phyloP scores from a whole-genome alignment of 257 asterid species.

The Schizonepeta tenuifolia region DNA sequence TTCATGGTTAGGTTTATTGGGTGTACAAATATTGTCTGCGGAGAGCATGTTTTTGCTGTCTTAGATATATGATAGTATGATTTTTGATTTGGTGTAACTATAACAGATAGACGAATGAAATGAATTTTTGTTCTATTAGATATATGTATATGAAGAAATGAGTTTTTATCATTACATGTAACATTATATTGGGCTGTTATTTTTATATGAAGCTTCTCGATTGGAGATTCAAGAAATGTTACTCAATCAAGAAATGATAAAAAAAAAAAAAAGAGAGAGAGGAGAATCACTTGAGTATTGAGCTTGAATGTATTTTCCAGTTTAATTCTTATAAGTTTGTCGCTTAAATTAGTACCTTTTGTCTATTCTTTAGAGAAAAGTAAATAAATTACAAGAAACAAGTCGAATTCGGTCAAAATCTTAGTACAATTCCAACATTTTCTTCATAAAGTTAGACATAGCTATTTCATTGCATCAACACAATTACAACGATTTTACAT shows the following conservation, averaged over 20 bases:
- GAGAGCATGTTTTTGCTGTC: conserved; percentile 36
- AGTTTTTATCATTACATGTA: neutral
- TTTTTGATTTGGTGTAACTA: conserved; percentile 48
- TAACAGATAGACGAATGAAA: conserved; percentile 43
- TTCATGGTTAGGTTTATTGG: conserved; percentile 22
- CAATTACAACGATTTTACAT: neutral
- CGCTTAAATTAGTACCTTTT: no score
- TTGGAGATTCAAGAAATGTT: conserved; percentile 27
- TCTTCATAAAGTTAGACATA: neutral
- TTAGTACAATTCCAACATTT: neutral
- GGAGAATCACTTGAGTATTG: no score
- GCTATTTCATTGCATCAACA: neutral
- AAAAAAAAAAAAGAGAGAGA: no score
- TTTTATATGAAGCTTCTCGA: conserved; percentile 32
- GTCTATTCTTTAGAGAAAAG: no score
- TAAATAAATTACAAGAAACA: no score
- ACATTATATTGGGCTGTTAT: conserved; percentile 8
- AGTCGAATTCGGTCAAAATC: no score
- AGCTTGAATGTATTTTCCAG: no score
- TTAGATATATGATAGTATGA: conserved; percentile 35
- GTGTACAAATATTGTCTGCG: conserved; percentile 38
- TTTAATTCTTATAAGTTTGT: no score
- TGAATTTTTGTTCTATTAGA: conserved; percentile 27
- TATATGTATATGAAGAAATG: neutral
- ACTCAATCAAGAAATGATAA: no score